Evolutionary conservation across 495 filamentous ascomycete genomes (phyloP).

Genomic region (Aspergillus taichungensis): DNA sequence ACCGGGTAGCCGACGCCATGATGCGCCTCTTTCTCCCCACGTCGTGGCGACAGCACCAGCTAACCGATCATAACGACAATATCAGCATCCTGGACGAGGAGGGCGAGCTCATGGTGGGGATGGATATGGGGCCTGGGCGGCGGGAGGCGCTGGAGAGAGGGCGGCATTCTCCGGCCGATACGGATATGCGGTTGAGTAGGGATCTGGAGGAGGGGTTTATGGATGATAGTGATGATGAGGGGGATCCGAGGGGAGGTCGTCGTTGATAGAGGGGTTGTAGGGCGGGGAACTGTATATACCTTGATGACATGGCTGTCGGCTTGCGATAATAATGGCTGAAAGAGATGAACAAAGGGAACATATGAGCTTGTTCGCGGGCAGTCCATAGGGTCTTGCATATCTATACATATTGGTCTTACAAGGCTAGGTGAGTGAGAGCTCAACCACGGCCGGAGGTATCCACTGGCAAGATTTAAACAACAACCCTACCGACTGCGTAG

Average conservation of each 20-base stretch:
- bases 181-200: constrained; percentile 58
- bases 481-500: no score
- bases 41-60: constrained; percentile 40
- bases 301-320: neutral
- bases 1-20: constrained; percentile 48
- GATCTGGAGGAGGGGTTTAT: constrained; percentile 79
- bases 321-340: no score
- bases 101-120: constrained; percentile 55
- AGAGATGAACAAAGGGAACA: no score
- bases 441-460: no score
- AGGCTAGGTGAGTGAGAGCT: no score
- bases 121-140: constrained; percentile 42
- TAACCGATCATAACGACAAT: constrained; percentile 51
- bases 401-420: no score
- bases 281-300: neutral
- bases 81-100: constrained; percentile 58
- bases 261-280: neutral
- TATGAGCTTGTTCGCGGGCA: no score
- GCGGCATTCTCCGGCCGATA: constrained; percentile 29
- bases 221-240: constrained; percentile 71
- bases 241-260: constrained; percentile 6
- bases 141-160: constrained; percentile 42
- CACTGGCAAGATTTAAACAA: no score
- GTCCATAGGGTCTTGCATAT: no score
- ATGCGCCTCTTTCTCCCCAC: constrained; percentile 47